Evolutionary conservation across 2,329 filamentous ascomycete genomes (phyloP).

Genomic region (Alternaria sp.): DNA sequence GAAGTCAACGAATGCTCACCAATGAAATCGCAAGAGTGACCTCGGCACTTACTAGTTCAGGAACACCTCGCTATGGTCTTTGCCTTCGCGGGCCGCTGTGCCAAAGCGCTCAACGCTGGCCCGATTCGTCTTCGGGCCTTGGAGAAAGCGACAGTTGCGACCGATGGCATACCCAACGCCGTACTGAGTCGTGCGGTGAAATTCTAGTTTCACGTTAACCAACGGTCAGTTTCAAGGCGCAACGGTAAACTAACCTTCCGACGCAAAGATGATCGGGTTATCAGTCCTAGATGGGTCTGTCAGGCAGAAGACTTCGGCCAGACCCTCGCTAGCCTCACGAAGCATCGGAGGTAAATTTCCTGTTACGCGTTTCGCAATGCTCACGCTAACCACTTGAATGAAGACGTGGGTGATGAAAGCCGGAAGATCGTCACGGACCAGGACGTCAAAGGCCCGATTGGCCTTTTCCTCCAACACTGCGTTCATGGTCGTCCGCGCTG

Average conservation of each 20-base stretch:
- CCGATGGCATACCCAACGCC: constrained; percentile 75
- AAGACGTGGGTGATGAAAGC: constrained; percentile 74
- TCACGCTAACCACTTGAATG: constrained; percentile 71
- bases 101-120: constrained; percentile 67
- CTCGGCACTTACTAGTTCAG: constrained; percentile 69
- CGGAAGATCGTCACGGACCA: constrained; percentile 72
- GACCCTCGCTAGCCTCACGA: constrained; percentile 72
- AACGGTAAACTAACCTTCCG: constrained; percentile 62
- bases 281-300: constrained; percentile 75
- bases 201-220: constrained; percentile 59
- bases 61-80: constrained; percentile 75
- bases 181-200: constrained; percentile 76
- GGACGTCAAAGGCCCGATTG: constrained; percentile 66
- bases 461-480: constrained; percentile 67
- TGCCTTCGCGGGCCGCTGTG: constrained; percentile 66
- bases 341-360: constrained; percentile 70
- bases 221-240: neutral
- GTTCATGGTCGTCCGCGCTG: constrained; percentile 63
- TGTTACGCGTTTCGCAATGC: constrained; percentile 71
- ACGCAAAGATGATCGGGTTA: constrained; percentile 79
- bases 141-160: constrained; percentile 78
- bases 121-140: constrained; percentile 73
- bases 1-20: constrained; percentile 8
- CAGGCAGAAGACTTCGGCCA: constrained; percentile 79
- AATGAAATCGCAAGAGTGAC: constrained; percentile 1